Conservation (phyloP, 805 yeast species). For the Candida hispaniensis region DNA sequence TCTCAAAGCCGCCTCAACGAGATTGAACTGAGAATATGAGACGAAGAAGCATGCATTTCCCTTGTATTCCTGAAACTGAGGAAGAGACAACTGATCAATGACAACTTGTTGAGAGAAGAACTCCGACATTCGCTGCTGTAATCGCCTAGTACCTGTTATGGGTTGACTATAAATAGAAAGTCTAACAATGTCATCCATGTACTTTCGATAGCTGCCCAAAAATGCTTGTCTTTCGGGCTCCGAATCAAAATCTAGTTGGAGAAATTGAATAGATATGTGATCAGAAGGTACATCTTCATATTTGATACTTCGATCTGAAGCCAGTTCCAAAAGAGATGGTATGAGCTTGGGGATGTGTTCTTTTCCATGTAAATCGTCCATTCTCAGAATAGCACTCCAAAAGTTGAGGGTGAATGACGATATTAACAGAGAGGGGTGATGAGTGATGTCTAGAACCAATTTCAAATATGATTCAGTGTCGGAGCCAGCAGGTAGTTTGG, state of each 20-base stretch:
- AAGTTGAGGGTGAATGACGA: conserved; percentile 85
- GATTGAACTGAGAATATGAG: conserved; percentile 72
- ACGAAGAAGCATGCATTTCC: conserved; percentile 54
- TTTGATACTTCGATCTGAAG: conserved; percentile 68
- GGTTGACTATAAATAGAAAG: conserved; percentile 80
- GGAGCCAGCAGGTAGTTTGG: conserved; percentile 39
- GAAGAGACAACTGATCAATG: conserved; percentile 52
- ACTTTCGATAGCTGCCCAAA: conserved; percentile 65
- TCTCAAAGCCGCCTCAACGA: conserved; percentile 80
- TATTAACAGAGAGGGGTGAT: conserved; percentile 76
- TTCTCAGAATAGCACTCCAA: conserved; percentile 85
- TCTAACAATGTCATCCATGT: conserved; percentile 84
- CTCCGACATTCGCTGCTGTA: conserved; percentile 56
- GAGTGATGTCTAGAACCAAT: conserved; percentile 69
- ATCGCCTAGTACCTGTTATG: conserved; percentile 69
- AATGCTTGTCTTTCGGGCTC: conserved; percentile 69
- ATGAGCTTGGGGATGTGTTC: conserved; percentile 40
- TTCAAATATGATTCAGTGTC: conserved; percentile 61
- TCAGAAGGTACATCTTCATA: conserved; percentile 60
- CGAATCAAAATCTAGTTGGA: conserved; percentile 84
- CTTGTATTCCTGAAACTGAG: conserved; percentile 40
- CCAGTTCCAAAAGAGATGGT: conserved; percentile 59
- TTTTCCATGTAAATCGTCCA: conserved; percentile 46
- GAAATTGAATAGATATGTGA: conserved; percentile 49
- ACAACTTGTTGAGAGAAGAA: conserved; percentile 56